Base-by-base conservation (phyloP, 2,329 filamentous ascomycete genomes). In the Alternaria viburni region DNA sequence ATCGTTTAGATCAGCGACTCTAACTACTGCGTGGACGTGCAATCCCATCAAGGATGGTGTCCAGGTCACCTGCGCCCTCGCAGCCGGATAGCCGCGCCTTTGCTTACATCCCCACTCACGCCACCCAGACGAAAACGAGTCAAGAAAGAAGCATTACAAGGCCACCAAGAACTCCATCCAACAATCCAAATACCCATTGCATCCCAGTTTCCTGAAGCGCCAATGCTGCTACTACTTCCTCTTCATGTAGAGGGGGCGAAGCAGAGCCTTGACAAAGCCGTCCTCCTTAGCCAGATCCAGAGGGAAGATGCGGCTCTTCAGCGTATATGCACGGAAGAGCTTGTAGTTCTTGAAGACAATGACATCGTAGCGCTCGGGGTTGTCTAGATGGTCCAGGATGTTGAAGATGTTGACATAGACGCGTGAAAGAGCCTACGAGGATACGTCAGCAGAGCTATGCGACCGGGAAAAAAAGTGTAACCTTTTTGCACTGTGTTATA, bases 401-500 rank as follows among this genome's bases (percentile, higher is more conserved):
- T 68, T 59, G 50, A 62, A 45, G 21, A 73, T 57, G 44, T 71
- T 71, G 66, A 69, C 56, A 17, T 63, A 44, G 26, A 66, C 45
- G 17, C 23, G 26, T 7, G 63, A 57, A 4, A 70, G 41, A 7
- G 54, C 59, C 65, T 71, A 32, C 19, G n/a, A 1, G n/a, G 32
- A 25, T 19, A n/a, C 4, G 32, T 51, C 25, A 49, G 32, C 7
- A 44, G 15, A 6, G 5, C 60, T 12, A 28, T 41, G n/a, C 9
- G 59, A 36, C 6, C 2, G 19, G 26, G 12, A 5, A 12, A 25
- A 15, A 5, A 7, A 12, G 32, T 54, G 21, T 61, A 73, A 41
- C 74, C 69, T 73, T 72, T 51, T 59, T 72, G 64, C 73, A 76
- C 51, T 74, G 43, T 1, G 61, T 70, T 25, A 76, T 71, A 0